Conservation (phyloP, 345 rosid species). For the Mercurialis annua region DNA sequence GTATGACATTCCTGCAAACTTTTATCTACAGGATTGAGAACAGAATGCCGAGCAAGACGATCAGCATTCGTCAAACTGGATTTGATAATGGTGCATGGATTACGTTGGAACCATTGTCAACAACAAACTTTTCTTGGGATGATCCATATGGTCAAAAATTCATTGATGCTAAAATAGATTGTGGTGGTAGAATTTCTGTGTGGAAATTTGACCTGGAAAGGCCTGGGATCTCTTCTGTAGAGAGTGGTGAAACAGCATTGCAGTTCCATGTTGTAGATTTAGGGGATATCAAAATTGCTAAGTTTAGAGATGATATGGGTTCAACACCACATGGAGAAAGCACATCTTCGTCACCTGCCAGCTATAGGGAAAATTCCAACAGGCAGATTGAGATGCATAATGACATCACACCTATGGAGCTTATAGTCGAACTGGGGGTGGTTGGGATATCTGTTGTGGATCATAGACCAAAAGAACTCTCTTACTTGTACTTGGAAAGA, state of each 20-base stretch:
- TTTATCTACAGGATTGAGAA: constrained; percentile 73
- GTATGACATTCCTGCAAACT: constrained; percentile 16
- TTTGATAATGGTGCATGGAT: constrained; percentile 76
- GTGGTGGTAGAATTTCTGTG: constrained; percentile 31
- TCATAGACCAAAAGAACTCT: constrained; percentile 81
- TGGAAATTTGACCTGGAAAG: constrained; percentile 67
- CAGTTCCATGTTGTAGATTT: constrained; percentile 62
- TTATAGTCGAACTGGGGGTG: constrained; percentile 80
- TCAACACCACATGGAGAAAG: constrained; percentile 38
- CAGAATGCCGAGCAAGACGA: constrained; percentile 51
- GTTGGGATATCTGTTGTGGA: constrained; percentile 88
- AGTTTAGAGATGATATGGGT: constrained; percentile 49
- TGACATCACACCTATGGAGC: constrained; percentile 53
- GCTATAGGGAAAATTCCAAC: constrained; percentile 42
- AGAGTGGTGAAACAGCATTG: constrained; percentile 44
- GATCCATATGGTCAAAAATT: constrained; percentile 87
- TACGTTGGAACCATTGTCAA: constrained; percentile 62
- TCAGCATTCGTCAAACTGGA: constrained; percentile 86
- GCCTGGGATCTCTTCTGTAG: constrained; percentile 42
- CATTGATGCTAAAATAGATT: constrained; percentile 63
- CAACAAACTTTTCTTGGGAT: constrained; percentile 85
- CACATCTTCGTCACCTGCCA: constrained; percentile 36
- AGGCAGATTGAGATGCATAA: constrained; percentile 37
- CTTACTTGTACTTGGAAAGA: constrained; percentile 71
- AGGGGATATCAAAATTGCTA: constrained; percentile 66